Base-by-base conservation (phyloP, 2,329 filamentous ascomycete species). In the Penicillium aurantiogriseum region DNA sequence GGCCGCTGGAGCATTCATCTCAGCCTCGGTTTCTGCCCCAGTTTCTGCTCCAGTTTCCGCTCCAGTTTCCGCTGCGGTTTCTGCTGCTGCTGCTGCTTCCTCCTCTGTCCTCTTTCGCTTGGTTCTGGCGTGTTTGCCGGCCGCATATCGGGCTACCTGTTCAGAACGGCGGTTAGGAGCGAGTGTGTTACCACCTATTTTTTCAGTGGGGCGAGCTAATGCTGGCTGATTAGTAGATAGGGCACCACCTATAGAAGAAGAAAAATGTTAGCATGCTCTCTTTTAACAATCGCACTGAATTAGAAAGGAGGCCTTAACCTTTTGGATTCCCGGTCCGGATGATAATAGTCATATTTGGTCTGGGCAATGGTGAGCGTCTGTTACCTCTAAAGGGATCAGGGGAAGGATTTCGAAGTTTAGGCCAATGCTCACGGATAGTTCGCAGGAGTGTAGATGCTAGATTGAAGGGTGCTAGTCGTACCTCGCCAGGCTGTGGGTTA, bases 291-390 rank as follows among this genome's bases (percentile, higher is more conserved):
- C 1, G 5, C 11, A 47, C 2, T 6, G 8, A 9, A 6, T n/a
- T 4, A 29, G 19, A 13, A 31, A 31, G n/a, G 47, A 19, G 0
- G 4, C 1, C 48, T 42, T 51, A 4, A 43, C 48, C 48, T 29
- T 2, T 21, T 23, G 3, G 2, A 5, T 13, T 6, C 11, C 8
- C 25, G 6, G 1, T 2, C 17, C 48, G 36, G 25, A 51, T 43
- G 17, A 51, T 43, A 7, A 51, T 42, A 15, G 48, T 51, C 48
- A 51, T 23, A 23, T 42, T 51, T n/a, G 48, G 48, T 23, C 48
- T 42, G 13, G 27, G 23, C n/a, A 51, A 42, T 21, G 48, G 48
- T 31, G 48, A 51, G 48, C 23, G 48, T 5, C 10, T 40, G 5
- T 17, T 13, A 27, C 11, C n/a, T 11, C 5, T 4, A 8, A 9